Conservation (phyloP, 352 stramenopile species). For the Phytophthora hybrid region DNA sequence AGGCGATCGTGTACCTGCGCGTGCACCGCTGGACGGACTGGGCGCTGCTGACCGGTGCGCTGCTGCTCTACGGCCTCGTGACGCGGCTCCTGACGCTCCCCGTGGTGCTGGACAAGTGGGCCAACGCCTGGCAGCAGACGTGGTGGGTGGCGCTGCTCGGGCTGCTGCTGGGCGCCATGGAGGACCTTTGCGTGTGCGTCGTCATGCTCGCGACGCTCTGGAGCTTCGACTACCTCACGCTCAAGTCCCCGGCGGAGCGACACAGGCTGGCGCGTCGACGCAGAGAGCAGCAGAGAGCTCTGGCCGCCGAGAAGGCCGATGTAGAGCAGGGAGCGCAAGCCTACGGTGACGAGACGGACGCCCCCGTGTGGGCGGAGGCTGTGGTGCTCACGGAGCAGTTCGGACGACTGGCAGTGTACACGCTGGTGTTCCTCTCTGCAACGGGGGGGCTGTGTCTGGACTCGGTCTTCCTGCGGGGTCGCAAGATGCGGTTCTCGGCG, state of each 20-base stretch:
- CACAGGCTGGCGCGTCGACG: slow-evolving; percentile 16
- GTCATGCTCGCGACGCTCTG: slow-evolving; percentile 43
- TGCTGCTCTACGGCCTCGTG: slow-evolving; percentile 47
- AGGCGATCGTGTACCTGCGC: slow-evolving; percentile 47
- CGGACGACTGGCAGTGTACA: slow-evolving; percentile 46
- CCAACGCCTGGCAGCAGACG: slow-evolving; percentile 56
- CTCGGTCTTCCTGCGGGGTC: slow-evolving; percentile 59
- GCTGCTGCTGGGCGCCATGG: slow-evolving; percentile 48
- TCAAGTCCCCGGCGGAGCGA: slow-evolving; percentile 26
- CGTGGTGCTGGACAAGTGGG: slow-evolving; percentile 58
- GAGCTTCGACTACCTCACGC: slow-evolving; percentile 43
- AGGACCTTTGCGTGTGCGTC: slow-evolving; percentile 59
- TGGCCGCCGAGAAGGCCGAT: slow-evolving; percentile 15
- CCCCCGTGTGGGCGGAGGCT: slow-evolving; percentile 26
- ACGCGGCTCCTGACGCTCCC: slow-evolving; percentile 41
- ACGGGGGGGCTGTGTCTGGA: slow-evolving; percentile 39
- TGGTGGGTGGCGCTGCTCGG: slow-evolving; percentile 44
- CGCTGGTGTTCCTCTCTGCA: slow-evolving; percentile 43
- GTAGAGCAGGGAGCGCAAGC: slow-evolving; percentile 31
- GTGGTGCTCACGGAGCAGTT: slow-evolving; percentile 35
- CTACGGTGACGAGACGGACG: slow-evolving; percentile 1
- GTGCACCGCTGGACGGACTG: slow-evolving; percentile 61
- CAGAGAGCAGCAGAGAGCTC: slow-evolving; percentile 10
- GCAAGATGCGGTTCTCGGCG: slow-evolving; percentile 61
- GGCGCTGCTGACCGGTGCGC: slow-evolving; percentile 32